Evolutionary conservation across 2,329 filamentous ascomycete species (phyloP).

Genomic region (Ceratocystis diversiconidia): DNA sequence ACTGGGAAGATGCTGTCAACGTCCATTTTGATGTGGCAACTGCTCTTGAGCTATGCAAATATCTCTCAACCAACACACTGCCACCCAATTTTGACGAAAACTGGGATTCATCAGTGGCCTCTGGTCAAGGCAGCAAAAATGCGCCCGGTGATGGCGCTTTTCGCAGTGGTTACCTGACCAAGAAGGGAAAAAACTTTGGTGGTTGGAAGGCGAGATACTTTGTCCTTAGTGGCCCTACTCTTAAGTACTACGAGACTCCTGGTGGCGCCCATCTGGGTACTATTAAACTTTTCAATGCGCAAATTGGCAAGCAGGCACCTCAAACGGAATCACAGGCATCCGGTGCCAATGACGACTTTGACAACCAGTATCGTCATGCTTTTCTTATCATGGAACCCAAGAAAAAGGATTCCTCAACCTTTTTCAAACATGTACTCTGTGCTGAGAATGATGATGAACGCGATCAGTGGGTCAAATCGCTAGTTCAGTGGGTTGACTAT

Average conservation of each 20-base stretch:
- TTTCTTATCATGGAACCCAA: constrained; percentile 93
- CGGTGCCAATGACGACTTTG: constrained; percentile 51
- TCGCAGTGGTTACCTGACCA: constrained; percentile 85
- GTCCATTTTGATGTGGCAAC: constrained; percentile 64
- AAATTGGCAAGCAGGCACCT: constrained; percentile 78
- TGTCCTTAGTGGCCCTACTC: constrained; percentile 41
- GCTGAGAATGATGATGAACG: constrained; percentile 88
- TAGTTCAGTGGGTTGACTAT: constrained; percentile 79
- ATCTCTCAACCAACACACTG: constrained; percentile 57
- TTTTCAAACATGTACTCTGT: constrained; percentile 87
- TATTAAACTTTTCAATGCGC: constrained; percentile 79
- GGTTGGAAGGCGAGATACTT: constrained; percentile 83
- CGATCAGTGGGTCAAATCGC: constrained; percentile 82
- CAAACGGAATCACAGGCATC: constrained; percentile 36
- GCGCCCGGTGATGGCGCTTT: constrained; percentile 52
- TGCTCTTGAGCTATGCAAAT: constrained; percentile 71
- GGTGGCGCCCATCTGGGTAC: constrained; percentile 83
- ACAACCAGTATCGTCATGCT: constrained; percentile 92
- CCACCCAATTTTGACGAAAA: constrained; percentile 47
- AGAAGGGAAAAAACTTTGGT: constrained; percentile 95
- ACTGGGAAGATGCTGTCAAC: constrained; percentile 74
- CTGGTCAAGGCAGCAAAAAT: constrained; percentile 24
- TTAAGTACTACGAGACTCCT: constrained; percentile 85
- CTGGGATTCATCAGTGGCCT: constrained; percentile 15
- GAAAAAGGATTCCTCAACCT: constrained; percentile 77